Evolutionary conservation across 1,139 yeast genomes (phyloP).

Genomic region (Lodderomyces beijingensis): DNA sequence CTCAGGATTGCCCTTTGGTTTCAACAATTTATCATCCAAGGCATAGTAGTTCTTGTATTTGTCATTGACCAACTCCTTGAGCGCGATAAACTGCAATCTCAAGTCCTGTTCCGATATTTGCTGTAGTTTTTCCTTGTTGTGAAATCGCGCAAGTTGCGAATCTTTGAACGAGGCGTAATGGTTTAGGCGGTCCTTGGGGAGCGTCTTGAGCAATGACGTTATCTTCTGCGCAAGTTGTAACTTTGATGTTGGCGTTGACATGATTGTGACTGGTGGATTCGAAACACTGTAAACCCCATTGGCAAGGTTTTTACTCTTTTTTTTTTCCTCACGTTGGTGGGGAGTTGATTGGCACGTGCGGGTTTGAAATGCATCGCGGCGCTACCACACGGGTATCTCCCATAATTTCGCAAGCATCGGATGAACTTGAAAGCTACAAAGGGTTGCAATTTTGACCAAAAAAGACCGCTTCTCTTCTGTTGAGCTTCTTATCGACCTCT

Average conservation of each 20-base stretch:
- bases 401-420: too few species aligned
- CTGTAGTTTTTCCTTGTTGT: slow-evolving; percentile 20
- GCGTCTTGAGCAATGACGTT: slow-evolving; percentile 36
- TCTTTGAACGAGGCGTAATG: slow-evolving; percentile 69
- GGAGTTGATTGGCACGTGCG: too few species aligned
- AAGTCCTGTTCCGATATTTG: slow-evolving; percentile 42
- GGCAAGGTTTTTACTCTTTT: slow-evolving; percentile 1
- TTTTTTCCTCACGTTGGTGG: slow-evolving; percentile 1
- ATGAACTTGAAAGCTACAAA: too few species aligned
- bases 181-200: slow-evolving; percentile 62
- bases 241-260: not conserved
- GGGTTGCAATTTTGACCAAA: too few species aligned
- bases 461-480: too few species aligned
- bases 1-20: slow-evolving; percentile 79
- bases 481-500: too few species aligned
- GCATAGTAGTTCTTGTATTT: slow-evolving; percentile 61
- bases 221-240: slow-evolving; percentile 33
- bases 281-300: too few species aligned
- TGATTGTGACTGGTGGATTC: too few species aligned
- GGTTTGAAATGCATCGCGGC: too few species aligned
- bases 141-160: slow-evolving; percentile 52
- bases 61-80: slow-evolving; percentile 55
- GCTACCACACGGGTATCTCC: too few species aligned
- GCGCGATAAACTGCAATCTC: slow-evolving; percentile 55
- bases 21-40: slow-evolving; percentile 60